Percentiles rank a stretch among this genome's conserved stretches.
Conservation (phyloP, 2,329 filamentous ascomycete genomes). For the Xylariaceae sp. region DNA sequence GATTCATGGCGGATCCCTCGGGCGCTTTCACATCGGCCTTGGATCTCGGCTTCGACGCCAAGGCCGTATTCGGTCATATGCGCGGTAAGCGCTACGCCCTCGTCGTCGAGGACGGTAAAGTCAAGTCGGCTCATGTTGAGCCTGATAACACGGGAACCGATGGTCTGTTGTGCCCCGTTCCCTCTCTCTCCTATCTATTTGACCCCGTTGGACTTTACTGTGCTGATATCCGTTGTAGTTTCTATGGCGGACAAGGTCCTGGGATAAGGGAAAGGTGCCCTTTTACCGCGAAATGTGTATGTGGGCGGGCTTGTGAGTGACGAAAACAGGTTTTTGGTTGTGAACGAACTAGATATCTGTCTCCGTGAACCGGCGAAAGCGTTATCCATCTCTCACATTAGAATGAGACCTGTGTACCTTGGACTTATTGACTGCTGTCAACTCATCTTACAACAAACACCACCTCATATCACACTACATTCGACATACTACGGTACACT, state of each 20-base stretch:
- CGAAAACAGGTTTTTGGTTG: too few species aligned
- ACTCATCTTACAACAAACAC: too few species aligned
- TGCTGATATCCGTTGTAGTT: constrained; percentile 31
- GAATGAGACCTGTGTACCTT: too few species aligned
- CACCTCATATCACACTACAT: too few species aligned
- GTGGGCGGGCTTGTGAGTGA: too few species aligned
- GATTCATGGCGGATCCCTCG: constrained; percentile 79
- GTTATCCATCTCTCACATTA: too few species aligned
- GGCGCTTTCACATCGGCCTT: constrained; percentile 76
- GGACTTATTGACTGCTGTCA: too few species aligned
- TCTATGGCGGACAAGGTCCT: constrained; percentile 49
- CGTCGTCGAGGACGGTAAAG: constrained; percentile 76
- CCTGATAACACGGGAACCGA: constrained; percentile 80
- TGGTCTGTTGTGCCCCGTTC: constrained; percentile 45
- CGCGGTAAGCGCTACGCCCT: constrained; percentile 87
- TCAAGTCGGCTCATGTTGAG: constrained; percentile 76
- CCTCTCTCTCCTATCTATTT: background rate
- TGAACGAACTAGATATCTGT: too few species aligned
- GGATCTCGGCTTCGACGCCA: constrained; percentile 75
- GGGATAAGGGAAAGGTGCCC: constrained; percentile 22
- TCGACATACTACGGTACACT: too few species aligned
- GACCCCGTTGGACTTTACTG: background rate
- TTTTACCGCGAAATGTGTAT: too few species aligned
- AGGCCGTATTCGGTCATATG: constrained; percentile 71
- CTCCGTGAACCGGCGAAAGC: too few species aligned